Evolutionary conservation across 441 rosid genomes (phyloP), one percentile per base, ranked within the genome.

Genomic region (Brassica hybrid): DNA sequence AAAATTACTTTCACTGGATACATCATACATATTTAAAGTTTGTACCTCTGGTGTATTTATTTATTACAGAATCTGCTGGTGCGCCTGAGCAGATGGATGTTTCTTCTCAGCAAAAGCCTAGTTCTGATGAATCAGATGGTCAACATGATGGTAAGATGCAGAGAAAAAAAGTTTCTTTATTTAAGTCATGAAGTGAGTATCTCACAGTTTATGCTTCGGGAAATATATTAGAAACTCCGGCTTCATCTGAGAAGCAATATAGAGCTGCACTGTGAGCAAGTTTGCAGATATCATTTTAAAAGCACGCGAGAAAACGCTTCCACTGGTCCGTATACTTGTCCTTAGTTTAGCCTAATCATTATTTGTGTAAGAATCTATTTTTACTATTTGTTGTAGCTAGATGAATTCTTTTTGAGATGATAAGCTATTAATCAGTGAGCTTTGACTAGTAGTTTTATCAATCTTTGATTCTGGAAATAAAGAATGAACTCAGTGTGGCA

Each of bases 201-300:
- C 86, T 85, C 68, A 87, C 66, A 71, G 41, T 73, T 69, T 34
- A 34, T 34, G 8, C 71, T 82, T 72, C 80, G 86, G 94, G 89
- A 77, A 91, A 88, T 45, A 76, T 81, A 23, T 72, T 59, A 59
- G 88, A 86, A 82, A 86, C 84, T 76, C 90, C 77, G 62, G 83
- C 76, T 30, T 79, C 88, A 66, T 88, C 94, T 75, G 91, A 85
- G 71, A 90, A 86, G 79, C 87, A 71, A 36, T 87, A 86, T 79
- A 85, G 92, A 81, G 89, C 92, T 70, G 92, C 92, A 38, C 11
- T 87, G 32, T 71, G 82, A 86, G 80, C 45, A 85, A 90, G 57
- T 90, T 88, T 76, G 94, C 94, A 54, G 91, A 90, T 82, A 90
- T 87, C 67, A 90, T 90, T 73, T 77, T 88, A 52, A 88, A 90